Evolutionary conservation across 306 rosid genomes (phyloP), one percentile per base, ranked within the genome.

Genomic region (Trifolium pratense): DNA sequence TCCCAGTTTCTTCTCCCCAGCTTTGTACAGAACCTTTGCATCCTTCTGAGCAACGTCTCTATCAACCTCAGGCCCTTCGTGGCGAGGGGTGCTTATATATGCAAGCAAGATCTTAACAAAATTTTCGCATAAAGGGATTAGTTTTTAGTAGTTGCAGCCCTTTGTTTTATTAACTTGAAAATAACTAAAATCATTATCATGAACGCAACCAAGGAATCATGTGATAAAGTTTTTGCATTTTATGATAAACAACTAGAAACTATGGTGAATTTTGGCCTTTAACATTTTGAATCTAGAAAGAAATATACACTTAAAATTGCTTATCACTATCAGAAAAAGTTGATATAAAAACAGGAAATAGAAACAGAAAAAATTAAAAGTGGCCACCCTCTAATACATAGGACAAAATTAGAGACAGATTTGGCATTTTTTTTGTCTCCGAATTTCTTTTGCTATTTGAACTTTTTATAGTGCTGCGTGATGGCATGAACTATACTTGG

Each of bases 21-120:
- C 83, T 53, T 81, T 84, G 53, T 58, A 84, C 8, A 84, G 81
- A 59, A 46, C 73, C 85, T 84, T 81, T 31, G 88, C 81, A 55
- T 84, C 88, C 61, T 65, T 74, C 51, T 73, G 79, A 32, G 76
- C 85, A 58, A 84, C 39, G 18, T 49, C 83, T 62, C 79, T 74
- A 66, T 86, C 81, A 36, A 87, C 84, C 83, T 86, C 92, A 5
- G 68, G 91, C 46, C 87, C 91, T 83, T 91, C 97, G 40, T 70
- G 71, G 18, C 89, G 92, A 3, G 81, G 85, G 34, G 48, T 81
- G 31, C 80, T 75, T 69, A 86, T 26, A 67, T 86, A 87, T 29
- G 82, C 83, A 51, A 89, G 87, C 87, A 91, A 73, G 68, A 91
- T 79, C 92, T 91, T 59, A 42, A 81, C 68, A 45, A 31, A 5